Percentiles rank a stretch among this genome's conserved stretches.
Evolutionary conservation across 2,329 filamentous ascomycete genomes (phyloP).

Genomic region (Ascosphaera pollenicola): DNA sequence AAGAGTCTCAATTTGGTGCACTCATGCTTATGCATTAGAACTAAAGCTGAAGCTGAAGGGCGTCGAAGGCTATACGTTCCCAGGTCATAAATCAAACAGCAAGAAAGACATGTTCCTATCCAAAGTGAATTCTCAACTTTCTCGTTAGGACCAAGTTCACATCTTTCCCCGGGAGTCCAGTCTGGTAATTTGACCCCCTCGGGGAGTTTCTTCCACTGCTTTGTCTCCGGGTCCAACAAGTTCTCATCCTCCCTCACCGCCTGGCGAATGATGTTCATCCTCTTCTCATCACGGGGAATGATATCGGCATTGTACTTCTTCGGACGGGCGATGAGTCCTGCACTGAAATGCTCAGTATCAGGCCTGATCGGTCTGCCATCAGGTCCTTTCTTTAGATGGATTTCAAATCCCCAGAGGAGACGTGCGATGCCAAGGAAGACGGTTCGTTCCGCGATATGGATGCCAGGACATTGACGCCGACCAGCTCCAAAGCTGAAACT

Average conservation of each 20-base stretch:
- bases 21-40: too few species aligned
- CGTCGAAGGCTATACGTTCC: too few species aligned
- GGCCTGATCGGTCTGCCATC: slow-evolving; percentile 4
- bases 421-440: slow-evolving; percentile 26
- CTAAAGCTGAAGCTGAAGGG: too few species aligned
- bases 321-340: slow-evolving; percentile 2
- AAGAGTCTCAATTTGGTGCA: too few species aligned
- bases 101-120: too few species aligned
- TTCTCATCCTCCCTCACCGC: slow-evolving; percentile 1
- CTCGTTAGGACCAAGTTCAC: too few species aligned
- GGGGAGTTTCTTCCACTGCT: slow-evolving; percentile 2
- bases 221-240: slow-evolving; percentile 2
- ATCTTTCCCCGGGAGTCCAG: neutral
- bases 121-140: too few species aligned
- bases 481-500: slow-evolving; percentile 18
- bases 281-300: slow-evolving; percentile 3
- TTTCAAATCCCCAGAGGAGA: slow-evolving; percentile 27
- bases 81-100: too few species aligned
- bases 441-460: slow-evolving; percentile 31
- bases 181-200: slow-evolving; percentile 1
- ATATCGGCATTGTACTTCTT: slow-evolving; percentile 1
- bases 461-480: slow-evolving; percentile 11
- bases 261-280: slow-evolving; percentile 2
- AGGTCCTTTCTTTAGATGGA: slow-evolving; percentile 3
- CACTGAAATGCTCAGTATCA: slow-evolving; percentile 3